Base-by-base conservation (phyloP, 1,284 basidiomycete genomes). In the Rhodofomes roseus region DNA sequence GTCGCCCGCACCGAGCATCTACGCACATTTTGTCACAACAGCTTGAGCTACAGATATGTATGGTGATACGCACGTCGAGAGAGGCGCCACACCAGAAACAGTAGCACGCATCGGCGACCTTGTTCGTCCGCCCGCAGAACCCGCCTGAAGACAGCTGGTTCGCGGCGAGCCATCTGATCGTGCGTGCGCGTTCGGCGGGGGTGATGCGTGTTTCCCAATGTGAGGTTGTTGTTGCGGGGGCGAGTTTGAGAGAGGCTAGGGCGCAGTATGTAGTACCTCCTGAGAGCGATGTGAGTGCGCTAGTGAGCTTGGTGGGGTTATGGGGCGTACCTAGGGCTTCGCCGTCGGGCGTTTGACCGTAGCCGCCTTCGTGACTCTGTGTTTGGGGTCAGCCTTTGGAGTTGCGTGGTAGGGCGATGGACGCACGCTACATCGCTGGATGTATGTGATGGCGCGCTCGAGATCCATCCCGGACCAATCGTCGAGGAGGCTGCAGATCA, bases 181-280 rank as follows among this genome's bases (percentile, higher is more conserved):
- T 89, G 54, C 77, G 73, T 18, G 71, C 64, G 56, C 77, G 78
- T 64, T 89, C 79, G n/a, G 66, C 59, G 2, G 70, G 59, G 18
- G 81, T 72, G 22, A 88, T 56, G 65, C 40, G 62, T 50, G 46
- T 57, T 59, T 44, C 65, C 52, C 59, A 36, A 55, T 61, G 36
- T 61, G 65, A 39, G 72, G 75, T n/a, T 7, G 65, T 52, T 9
- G 64, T 67, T 1, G 63, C 54, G 1, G 73, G 70, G 2, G 76
- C 81, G 43, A 97, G 80, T 34, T 82, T 72, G 2, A 96, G 80
- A 0, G 90, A 82, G 0, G 95, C 93, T 14, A 97, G 71, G 0
- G 91, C 90, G 66, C 93, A 97, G 73, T 98, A 98, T 0, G 96
- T 96, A 39, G 94, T 93, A 5, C 96, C 96, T 22, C 95, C 94